Evolutionary conservation across 2,329 filamentous ascomycete genomes (phyloP), one percentile per base, ranked within the genome.

Genomic region (Beauveria caledonica): DNA sequence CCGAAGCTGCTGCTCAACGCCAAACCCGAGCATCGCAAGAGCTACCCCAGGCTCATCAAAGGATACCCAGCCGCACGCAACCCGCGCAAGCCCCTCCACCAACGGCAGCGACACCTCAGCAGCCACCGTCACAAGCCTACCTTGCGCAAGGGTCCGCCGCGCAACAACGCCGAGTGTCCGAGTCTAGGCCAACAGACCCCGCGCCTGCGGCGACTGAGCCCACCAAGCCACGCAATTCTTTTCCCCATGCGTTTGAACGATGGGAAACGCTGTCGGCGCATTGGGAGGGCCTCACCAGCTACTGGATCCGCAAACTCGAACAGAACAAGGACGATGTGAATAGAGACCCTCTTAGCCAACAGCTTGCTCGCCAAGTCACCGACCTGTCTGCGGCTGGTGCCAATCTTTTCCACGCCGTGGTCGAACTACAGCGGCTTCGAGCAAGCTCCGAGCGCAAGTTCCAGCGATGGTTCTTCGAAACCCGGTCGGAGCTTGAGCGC

Each of bases 401-500:
- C 5, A 99, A 99, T 67, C 80, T 99, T 0, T 99, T 99, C 73
- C 94, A 99, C 72, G 94, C 94, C 10, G 92, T 99, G 0, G 94
- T 99, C 3, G 94, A 99, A 73, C 78, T 99, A 50, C 94, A 99
- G 72, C 87, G 94, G 33, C 80, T 99, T 27, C 88, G 94, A 48
- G 94, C 94, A 42, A 96, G 92, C 60, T 97, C 93, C 0, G 94
- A 99, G 74, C 86, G 94, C 64, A 97, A 97, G 72, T 99, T 99
- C 68, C 94, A 99, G 74, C 85, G 94, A 55, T 99, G 94, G 94
- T 97, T 97, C 75, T 96, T 96, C 67, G 94, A 99, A 72, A 96
- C 92, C 8, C 83, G 92, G 56, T 83, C 87, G 36, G 92, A 97
- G 66, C 85, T 96, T 65, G 94, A 97, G 76, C 86, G 89, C 29